A percentile compares a stretch with the other conserved stretches of the same genome.
These are phyloP conservation scores for Ceratopteris richardii DNA, from an alignment of 75 land plant species.

Conservation along the genomic window DNA sequence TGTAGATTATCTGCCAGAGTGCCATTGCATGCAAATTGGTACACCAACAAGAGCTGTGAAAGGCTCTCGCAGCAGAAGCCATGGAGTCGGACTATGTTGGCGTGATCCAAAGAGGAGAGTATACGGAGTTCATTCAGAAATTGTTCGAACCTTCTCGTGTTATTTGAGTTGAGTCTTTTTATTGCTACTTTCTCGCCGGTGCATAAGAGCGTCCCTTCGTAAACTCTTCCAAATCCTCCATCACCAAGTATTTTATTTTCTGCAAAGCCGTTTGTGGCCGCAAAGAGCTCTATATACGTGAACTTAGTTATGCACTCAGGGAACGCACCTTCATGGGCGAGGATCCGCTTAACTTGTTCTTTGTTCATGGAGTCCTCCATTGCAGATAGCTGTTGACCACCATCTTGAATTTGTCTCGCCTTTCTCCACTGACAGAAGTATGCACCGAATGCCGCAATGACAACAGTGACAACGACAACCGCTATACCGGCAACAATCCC, in stretches of 20 bases:
- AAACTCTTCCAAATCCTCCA: constrained; percentile 15
- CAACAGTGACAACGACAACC: too few relatives aligned
- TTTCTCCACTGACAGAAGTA: too few relatives aligned
- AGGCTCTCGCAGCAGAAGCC: constrained; percentile 23
- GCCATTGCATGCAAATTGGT: constrained; percentile 53
- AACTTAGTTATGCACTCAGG: constrained; percentile 5
- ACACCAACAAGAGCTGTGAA: constrained; percentile 40
- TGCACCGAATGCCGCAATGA: too few relatives aligned
- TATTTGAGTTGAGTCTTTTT: constrained; percentile 29
- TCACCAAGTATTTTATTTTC: constrained; percentile 26
- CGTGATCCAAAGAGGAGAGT: constrained; percentile 24
- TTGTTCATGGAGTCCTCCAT: too few relatives aligned
- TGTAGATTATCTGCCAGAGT: constrained; percentile 67
- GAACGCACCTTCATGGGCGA: too few relatives aligned
- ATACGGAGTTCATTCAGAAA: constrained; percentile 16
- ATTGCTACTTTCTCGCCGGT: constrained; percentile 19
- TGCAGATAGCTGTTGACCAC: too few relatives aligned
- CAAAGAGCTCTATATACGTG: constrained; percentile 53
- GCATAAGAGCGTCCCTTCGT: constrained; percentile 19
- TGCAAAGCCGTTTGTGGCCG: constrained; percentile 46
- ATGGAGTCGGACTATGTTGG: constrained; percentile 16
- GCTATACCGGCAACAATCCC: too few relatives aligned
- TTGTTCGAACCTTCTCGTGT: constrained; percentile 12
- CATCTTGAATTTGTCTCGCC: too few relatives aligned
- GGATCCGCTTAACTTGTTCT: too few relatives aligned